phyloP scores from a whole-genome alignment of 192 early-diverging fungal genomes.

The Entomortierella parvispora region DNA sequence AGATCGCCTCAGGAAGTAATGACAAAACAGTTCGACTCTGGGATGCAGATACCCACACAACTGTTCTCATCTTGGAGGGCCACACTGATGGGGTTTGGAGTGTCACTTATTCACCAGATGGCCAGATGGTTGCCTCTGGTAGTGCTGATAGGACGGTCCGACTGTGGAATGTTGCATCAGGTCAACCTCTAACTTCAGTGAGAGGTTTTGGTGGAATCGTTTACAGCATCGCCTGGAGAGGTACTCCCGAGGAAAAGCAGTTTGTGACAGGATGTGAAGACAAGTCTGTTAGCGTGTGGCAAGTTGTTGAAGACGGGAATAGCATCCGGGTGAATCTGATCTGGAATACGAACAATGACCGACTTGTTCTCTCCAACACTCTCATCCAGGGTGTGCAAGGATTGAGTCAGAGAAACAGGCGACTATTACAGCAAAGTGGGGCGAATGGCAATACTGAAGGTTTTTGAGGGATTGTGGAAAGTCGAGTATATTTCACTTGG shows the following conservation, averaged over 20 bases:
- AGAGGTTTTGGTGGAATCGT: slow-evolving; percentile 69
- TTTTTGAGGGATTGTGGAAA: no score
- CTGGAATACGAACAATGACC: background rate
- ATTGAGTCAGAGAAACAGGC: no score
- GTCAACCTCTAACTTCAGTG: slow-evolving; percentile 35
- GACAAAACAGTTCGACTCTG: slow-evolving; percentile 4
- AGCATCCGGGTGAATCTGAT: background rate
- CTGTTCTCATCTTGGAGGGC: background rate
- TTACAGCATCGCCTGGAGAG: slow-evolving; percentile 75
- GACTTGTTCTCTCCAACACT: no score
- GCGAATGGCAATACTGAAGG: no score
- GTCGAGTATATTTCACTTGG: no score
- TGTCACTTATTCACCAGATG: background rate
- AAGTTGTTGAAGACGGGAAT: slow-evolving; percentile 47
- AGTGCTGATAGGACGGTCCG: background rate
- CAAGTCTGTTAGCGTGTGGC: slow-evolving; percentile 73
- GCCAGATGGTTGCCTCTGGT: background rate
- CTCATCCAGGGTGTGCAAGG: no score
- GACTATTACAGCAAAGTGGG: no score
- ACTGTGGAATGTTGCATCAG: background rate
- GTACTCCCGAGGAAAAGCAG: slow-evolving; percentile 59
- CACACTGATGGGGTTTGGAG: background rate
- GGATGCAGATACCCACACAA: background rate
- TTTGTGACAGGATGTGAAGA: slow-evolving; percentile 78
- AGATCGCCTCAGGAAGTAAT: background rate